A percentile compares a stretch with the other conserved stretches of the same genome.
phyloP scores from a whole-genome alignment of 2,329 filamentous ascomycete genomes.

The Emericellopsis cladophorae region DNA sequence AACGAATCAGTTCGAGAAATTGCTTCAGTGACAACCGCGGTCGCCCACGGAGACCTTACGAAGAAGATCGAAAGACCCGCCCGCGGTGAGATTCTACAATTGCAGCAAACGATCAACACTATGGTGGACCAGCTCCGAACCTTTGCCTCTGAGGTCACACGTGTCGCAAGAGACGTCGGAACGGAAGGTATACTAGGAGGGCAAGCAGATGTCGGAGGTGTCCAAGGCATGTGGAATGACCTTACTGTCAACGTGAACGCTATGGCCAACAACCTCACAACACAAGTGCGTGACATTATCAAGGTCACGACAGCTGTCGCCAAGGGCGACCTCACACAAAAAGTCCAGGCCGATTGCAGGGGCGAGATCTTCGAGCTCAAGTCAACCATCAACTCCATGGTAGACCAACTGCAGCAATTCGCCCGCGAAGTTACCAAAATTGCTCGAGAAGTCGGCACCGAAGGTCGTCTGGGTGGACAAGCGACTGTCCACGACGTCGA shows the following conservation, averaged over 20 bases:
- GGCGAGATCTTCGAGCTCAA: constrained; percentile 92
- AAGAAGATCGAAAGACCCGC: constrained; percentile 76
- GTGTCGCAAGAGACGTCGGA: constrained; percentile 72
- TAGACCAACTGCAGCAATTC: constrained; percentile 93
- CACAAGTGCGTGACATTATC: constrained; percentile 90
- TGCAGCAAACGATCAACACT: constrained; percentile 79
- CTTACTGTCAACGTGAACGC: constrained; percentile 77
- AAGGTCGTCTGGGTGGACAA: constrained; percentile 87
- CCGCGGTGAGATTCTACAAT: constrained; percentile 68
- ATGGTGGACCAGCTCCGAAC: constrained; percentile 80
- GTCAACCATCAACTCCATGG: constrained; percentile 98
- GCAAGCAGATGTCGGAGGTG: constrained; percentile 71
- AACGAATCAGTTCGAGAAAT: constrained; percentile 57
- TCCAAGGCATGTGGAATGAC: constrained; percentile 18
- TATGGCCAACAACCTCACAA: constrained; percentile 79
- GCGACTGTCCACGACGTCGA: constrained; percentile 93
- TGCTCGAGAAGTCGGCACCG: constrained; percentile 90
- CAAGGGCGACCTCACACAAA: constrained; percentile 87
- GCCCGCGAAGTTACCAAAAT: constrained; percentile 95
- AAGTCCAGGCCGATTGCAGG: constrained; percentile 84
- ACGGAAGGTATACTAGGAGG: constrained; percentile 74
- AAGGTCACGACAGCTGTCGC: constrained; percentile 61
- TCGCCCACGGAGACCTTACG: constrained; percentile 70
- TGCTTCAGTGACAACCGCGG: constrained; percentile 71
- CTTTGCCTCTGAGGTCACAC: constrained; percentile 73